These are phyloP conservation scores for Groenewaldozyma sp. DNA, from an alignment of 1,139 yeast genomes.

Conservation along the genomic window DNA sequence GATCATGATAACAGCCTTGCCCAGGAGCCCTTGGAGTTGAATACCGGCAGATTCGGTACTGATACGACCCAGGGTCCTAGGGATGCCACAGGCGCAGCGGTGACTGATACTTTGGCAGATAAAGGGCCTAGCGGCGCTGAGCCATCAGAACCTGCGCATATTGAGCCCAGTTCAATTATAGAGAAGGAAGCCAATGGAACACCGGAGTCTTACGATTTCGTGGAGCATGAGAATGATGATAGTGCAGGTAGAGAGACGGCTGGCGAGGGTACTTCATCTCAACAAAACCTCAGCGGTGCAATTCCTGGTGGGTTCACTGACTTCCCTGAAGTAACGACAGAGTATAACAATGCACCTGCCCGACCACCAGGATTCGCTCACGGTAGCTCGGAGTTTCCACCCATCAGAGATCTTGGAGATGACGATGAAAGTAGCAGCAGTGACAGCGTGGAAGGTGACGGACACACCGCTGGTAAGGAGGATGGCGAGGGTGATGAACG, in stretches of 20 bases:
- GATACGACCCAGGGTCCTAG: conserved; percentile 3
- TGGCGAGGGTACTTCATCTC: not conserved
- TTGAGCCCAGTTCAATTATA: conserved; percentile 2
- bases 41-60: conserved; percentile 1
- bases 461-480: conserved; percentile 15
- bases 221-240: conserved; percentile 23
- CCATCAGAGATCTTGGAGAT: conserved; percentile 54
- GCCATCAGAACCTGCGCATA: conserved; percentile 5
- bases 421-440: conserved; percentile 49
- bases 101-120: not conserved
- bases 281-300: not conserved
- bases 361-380: not conserved
- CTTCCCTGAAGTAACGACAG: not conserved
- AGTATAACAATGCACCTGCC: not conserved
- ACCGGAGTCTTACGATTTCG: conserved; percentile 33
- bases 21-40: conserved; percentile 1
- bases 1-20: conserved; percentile 19
- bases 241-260: conserved; percentile 18
- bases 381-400: conserved; percentile 44
- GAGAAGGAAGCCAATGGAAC: conserved; percentile 31
- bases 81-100: not conserved
- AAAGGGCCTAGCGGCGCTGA: conserved; percentile 1
- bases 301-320: not conserved
- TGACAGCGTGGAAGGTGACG: conserved; percentile 34
- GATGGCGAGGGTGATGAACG: conserved; percentile 14